Evolutionary conservation across 2,329 filamentous ascomycete genomes (phyloP).

Genomic region (Epicoccum sorghinum): DNA sequence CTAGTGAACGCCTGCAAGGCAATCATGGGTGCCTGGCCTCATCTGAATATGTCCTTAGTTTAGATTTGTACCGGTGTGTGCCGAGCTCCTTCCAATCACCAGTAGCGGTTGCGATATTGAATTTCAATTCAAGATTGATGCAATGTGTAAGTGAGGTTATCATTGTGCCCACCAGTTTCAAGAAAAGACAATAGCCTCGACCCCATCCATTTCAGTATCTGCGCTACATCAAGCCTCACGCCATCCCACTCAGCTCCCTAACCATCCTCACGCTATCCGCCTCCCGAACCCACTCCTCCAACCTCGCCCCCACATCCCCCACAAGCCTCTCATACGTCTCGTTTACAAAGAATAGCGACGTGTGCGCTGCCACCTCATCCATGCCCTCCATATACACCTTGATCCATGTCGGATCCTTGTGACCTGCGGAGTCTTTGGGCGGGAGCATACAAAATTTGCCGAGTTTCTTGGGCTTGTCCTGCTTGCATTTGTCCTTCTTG

Average conservation of each 20-base stretch:
- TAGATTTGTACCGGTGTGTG: too few species aligned
- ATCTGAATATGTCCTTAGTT: too few species aligned
- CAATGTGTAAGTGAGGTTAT: too few species aligned
- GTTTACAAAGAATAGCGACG: conserved; percentile 76
- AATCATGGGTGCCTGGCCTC: too few species aligned
- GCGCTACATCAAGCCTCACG: not conserved
- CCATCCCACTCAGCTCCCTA: conserved; percentile 30
- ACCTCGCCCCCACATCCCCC: conserved; percentile 71
- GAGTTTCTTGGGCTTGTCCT: conserved; percentile 55
- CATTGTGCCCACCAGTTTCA: too few species aligned
- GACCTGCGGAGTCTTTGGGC: conserved; percentile 61
- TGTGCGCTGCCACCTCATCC: conserved; percentile 86
- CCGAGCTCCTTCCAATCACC: too few species aligned
- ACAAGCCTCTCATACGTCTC: conserved; percentile 77
- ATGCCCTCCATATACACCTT: conserved; percentile 80
- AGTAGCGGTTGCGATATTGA: too few species aligned
- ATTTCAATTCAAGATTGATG: too few species aligned
- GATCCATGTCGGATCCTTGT: conserved; percentile 74
- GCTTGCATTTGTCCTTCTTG: conserved; percentile 28
- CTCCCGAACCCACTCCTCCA: conserved; percentile 73
- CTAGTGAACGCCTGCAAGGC: too few species aligned
- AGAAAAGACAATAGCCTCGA: too few species aligned
- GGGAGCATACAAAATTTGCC: conserved; percentile 82
- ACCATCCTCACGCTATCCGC: conserved; percentile 52
- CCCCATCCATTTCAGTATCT: too few species aligned